These are phyloP conservation scores for Magnusiomyces ingens DNA, from an alignment of 1,139 yeast species.

Conservation along the genomic window DNA sequence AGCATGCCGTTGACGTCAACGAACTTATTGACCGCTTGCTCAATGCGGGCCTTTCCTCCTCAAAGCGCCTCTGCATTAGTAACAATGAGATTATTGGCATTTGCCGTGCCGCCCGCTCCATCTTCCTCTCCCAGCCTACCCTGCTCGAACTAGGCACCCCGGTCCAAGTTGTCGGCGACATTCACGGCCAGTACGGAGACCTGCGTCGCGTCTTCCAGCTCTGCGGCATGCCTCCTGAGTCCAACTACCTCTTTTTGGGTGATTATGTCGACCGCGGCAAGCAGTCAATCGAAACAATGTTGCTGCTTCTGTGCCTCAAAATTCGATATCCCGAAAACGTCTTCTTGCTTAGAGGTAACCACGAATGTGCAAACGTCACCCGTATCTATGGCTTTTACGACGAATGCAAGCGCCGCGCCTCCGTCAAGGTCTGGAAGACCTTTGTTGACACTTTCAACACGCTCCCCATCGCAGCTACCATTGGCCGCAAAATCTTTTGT, in stretches of 20 bases:
- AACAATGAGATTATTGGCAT: constrained; percentile 56
- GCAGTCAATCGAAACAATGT: constrained; percentile 73
- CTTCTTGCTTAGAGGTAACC: constrained; percentile 78
- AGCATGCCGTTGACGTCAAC: constrained; percentile 15
- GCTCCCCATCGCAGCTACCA: constrained; percentile 79
- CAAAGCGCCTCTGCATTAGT: constrained; percentile 30
- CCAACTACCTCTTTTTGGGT: constrained; percentile 74
- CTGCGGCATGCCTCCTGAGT: constrained; percentile 74
- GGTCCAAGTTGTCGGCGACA: constrained; percentile 80
- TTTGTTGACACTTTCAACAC: constrained; percentile 81
- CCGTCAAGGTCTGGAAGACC: constrained; percentile 63
- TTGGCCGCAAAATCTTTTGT: constrained; percentile 78
- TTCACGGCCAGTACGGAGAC: constrained; percentile 80
- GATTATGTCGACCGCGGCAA: constrained; percentile 86
- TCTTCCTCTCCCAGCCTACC: constrained; percentile 72
- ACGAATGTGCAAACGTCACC: constrained; percentile 77
- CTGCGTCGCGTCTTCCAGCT: constrained; percentile 64
- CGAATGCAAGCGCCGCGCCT: constrained; percentile 72
- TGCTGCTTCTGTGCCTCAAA: constrained; percentile 64
- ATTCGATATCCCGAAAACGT: constrained; percentile 79
- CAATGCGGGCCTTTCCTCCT: constrained; percentile 16
- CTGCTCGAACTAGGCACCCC: constrained; percentile 73
- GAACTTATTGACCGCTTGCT: constrained; percentile 23
- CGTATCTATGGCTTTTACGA: constrained; percentile 84
- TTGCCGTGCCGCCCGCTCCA: constrained; percentile 59